Evolutionary conservation across 23 red algal genomes (phyloP).

Genomic region (Pyropia yezoensis): DNA sequence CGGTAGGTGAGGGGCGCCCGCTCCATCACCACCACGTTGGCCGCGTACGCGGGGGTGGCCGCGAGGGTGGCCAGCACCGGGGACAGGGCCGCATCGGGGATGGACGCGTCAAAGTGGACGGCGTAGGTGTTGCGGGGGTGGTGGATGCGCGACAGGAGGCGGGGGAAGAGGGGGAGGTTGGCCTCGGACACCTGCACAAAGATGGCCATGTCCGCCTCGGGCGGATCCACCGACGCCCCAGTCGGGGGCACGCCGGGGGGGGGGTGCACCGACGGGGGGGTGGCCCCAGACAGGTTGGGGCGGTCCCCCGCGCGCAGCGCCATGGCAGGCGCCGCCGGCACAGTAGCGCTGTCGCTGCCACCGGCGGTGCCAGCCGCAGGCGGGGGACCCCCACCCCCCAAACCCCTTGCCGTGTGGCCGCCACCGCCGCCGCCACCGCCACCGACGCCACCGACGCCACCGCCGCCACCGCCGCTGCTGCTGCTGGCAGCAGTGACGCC

Average conservation of each 20-base stretch:
- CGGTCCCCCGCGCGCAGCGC: too few relatives aligned
- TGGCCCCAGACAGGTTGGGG: neutral
- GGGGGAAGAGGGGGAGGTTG: constrained; percentile 16
- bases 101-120: constrained; percentile 57
- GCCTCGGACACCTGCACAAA: constrained; percentile 35
- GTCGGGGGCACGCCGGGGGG: neutral
- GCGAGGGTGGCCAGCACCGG: neutral
- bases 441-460: too few relatives aligned
- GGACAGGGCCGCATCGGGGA: neutral
- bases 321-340: too few relatives aligned
- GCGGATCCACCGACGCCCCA: too few relatives aligned
- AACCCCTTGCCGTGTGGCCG: too few relatives aligned
- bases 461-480: too few relatives aligned
- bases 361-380: too few relatives aligned
- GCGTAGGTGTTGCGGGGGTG: constrained; percentile 53
- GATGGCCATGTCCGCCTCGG: constrained; percentile 37
- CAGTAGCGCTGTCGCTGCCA: too few relatives aligned
- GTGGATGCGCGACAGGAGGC: constrained; percentile 27
- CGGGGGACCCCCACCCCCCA: too few relatives aligned
- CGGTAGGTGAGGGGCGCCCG: constrained; percentile 54
- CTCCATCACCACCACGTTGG: constrained; percentile 51
- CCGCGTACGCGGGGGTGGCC: neutral
- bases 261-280: neutral
- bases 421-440: too few relatives aligned
- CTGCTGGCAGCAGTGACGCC: too few relatives aligned